phyloP scores from a whole-genome alignment of 306 rosid genomes.

The Cucumis hystrix region DNA sequence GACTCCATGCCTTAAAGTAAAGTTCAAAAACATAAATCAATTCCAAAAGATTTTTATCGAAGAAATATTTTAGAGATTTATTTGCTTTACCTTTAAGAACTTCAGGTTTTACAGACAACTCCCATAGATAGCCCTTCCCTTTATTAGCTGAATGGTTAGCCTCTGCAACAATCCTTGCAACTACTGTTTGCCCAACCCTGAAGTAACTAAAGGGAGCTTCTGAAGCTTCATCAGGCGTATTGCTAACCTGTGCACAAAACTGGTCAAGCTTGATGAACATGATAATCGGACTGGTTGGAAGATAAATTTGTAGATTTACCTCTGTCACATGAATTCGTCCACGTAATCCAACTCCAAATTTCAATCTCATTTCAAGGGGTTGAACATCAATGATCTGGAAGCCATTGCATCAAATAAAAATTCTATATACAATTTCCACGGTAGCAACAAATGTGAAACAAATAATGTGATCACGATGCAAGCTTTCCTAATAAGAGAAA shows the following conservation, averaged over 20 bases:
- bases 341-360: conserved; percentile 63
- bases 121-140: conserved; percentile 48
- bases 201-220: conserved; percentile 58
- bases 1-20: neutral
- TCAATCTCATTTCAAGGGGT: conserved; percentile 62
- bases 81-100: conserved; percentile 39
- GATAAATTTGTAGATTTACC: conserved; percentile 25
- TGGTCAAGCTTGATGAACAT: neutral
- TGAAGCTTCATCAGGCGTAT: conserved; percentile 22
- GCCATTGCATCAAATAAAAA: conserved; percentile 13
- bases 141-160: conserved; percentile 35
- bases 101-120: conserved; percentile 57
- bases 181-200: conserved; percentile 70
- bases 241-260: conserved; percentile 39
- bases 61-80: neutral
- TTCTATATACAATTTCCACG: neutral
- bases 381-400: conserved; percentile 71
- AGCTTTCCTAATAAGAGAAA: neutral
- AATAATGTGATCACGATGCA: neutral
- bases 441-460: neutral
- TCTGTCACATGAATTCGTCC: conserved; percentile 85
- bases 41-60: neutral
- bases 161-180: conserved; percentile 56
- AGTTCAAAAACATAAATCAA: neutral
- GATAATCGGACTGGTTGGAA: neutral